Evolutionary conservation across 225 moss, liverwort and hornwort species (phyloP), one percentile per base, ranked within the genome.

Genomic region (Physcomitrellopsis africana): DNA sequence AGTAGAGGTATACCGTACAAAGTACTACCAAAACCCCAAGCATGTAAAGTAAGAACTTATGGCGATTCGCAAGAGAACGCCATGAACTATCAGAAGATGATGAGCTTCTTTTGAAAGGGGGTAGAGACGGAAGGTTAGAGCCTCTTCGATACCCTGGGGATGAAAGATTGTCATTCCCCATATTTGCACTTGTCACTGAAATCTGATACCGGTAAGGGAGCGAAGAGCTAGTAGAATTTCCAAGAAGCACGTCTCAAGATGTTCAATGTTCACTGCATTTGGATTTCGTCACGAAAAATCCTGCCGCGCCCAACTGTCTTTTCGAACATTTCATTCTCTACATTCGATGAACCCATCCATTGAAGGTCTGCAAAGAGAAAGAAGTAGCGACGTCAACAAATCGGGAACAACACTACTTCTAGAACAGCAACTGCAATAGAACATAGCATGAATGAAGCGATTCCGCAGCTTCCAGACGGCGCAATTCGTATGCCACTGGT

Each of bases 1-100:
- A 89, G 84, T 89, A 89, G 54, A 89, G 89, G 60, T 89, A 89
- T 54, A 89, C 77, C 42, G 89, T 82, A 76, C 89, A 89, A 47
- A 89, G 87, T 59, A 85, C 68, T 12, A 82, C 74, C 80, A 89
- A 79, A 68, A 89, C 76, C 8, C 80, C 85, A 56, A 89, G 89
- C 74, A 75, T 85, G 54, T 68, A 73, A n/a, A 89, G 89, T 32
- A 89, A 80, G 72, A 89, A 89, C 81, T 85, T 82, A 73, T 89
- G 89, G 62, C 89, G 86, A 72, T 74, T 84, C 27, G 80, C 82
- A 43, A 86, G 80, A 72, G 87, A 59, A 48, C 76, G 79, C 87
- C 89, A 89, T 75, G 86, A 87, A 76, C 68, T 59, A 48, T 87
- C 89, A 27, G 82, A 68, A 60, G 70, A 63, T 63, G 84, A 84